Conservation (phyloP, 495 filamentous ascomycete genomes). For the Penicillium maclennaniae region DNA sequence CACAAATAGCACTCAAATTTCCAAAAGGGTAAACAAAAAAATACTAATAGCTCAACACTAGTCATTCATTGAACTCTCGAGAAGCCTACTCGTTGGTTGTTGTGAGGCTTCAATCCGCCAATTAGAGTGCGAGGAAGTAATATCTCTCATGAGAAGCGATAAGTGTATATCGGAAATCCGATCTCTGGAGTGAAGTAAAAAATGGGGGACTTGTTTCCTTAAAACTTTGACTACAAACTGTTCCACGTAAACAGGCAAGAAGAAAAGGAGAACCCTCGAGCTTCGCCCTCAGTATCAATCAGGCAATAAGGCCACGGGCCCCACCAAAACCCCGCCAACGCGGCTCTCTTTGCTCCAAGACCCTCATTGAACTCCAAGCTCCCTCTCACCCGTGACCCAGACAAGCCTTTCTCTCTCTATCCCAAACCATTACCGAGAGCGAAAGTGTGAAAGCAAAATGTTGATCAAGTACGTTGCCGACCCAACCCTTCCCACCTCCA, state of each 20-base stretch:
- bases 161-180: neutral
- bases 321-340: constrained; percentile 29
- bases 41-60: neutral
- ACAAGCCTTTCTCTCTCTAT: neutral
- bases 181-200: too few relatives aligned
- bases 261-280: neutral
- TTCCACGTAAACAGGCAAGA: neutral
- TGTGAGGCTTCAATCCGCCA: neutral
- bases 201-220: too few relatives aligned
- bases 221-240: too few relatives aligned
- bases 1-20: neutral
- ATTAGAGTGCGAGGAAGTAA: neutral
- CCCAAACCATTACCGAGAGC: neutral
- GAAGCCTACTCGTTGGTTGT: neutral
- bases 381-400: neutral
- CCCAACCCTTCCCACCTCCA: neutral
- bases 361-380: constrained; percentile 7
- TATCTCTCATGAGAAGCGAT: neutral
- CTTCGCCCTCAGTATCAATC: constrained; percentile 16
- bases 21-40: neutral
- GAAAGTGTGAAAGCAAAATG: constrained; percentile 30
- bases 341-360: constrained; percentile 21
- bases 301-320: constrained; percentile 28
- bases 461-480: constrained; percentile 44
- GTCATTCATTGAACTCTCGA: neutral